These are phyloP conservation scores for Arabis hirsuta DNA, from an alignment of 345 rosid genomes.

Conservation along the genomic window DNA sequence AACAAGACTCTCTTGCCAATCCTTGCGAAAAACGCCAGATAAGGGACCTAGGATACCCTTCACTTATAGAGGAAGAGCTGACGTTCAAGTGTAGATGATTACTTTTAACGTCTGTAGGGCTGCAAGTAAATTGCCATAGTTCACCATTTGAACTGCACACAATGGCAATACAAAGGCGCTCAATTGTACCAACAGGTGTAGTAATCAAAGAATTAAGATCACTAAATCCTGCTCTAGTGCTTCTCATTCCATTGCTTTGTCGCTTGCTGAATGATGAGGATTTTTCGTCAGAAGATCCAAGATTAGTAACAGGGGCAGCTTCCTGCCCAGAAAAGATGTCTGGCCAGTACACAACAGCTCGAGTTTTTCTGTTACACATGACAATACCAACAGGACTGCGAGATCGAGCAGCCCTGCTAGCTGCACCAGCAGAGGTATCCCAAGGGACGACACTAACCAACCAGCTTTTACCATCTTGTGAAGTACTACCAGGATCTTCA, in stretches of 20 bases:
- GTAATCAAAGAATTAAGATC: slow-evolving; percentile 74
- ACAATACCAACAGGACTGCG: slow-evolving; percentile 58
- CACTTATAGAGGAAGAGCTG: slow-evolving; percentile 50
- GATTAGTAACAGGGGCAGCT: slow-evolving; percentile 49
- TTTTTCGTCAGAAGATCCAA: slow-evolving; percentile 50
- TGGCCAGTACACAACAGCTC: slow-evolving; percentile 73
- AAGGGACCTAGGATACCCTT: slow-evolving; percentile 83
- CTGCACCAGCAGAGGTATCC: slow-evolving; percentile 49
- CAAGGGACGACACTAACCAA: slow-evolving; percentile 68
- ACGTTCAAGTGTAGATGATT: slow-evolving; percentile 48
- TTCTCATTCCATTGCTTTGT: slow-evolving; percentile 45
- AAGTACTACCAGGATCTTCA: slow-evolving; percentile 41
- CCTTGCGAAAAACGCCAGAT: slow-evolving; percentile 57
- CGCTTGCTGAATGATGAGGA: slow-evolving; percentile 44
- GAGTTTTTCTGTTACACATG: slow-evolving; percentile 65
- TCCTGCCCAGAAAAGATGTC: slow-evolving; percentile 59
- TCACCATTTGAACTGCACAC: slow-evolving; percentile 74
- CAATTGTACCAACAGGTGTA: slow-evolving; percentile 47
- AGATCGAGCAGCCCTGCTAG: slow-evolving; percentile 47
- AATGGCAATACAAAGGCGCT: slow-evolving; percentile 64
- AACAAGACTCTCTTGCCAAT: slow-evolving; percentile 48
- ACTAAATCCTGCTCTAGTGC: slow-evolving; percentile 43
- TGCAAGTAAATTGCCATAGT: slow-evolving; percentile 76
- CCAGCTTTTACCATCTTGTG: slow-evolving; percentile 57
- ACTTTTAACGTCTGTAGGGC: slow-evolving; percentile 50